These are phyloP conservation scores for Psidium friedrichsthalianum DNA, from an alignment of 345 rosid genomes.

Conservation along the genomic window DNA sequence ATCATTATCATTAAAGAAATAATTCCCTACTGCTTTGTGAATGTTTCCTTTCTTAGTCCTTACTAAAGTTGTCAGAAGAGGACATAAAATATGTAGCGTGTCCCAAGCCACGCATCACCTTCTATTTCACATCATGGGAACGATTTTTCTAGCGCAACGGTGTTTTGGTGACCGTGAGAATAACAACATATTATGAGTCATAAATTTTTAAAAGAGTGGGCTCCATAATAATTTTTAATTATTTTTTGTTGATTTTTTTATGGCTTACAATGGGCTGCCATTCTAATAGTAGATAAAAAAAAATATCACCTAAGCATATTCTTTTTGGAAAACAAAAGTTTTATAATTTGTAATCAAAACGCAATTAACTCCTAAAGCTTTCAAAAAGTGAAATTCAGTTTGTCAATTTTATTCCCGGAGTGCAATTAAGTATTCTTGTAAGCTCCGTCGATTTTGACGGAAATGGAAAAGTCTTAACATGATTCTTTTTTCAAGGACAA, in stretches of 20 bases:
- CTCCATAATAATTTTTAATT: no score
- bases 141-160: no score
- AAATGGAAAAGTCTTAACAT: not conserved
- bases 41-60: not conserved
- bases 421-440: not conserved
- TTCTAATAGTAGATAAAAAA: no score
- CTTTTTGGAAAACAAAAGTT: not conserved
- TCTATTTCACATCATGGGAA: not conserved
- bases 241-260: no score
- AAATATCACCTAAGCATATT: no score
- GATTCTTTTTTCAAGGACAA: not conserved
- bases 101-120: not conserved
- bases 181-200: no score
- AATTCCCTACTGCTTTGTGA: not conserved
- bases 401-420: not conserved
- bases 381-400: not conserved
- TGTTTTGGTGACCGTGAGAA: no score
- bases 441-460: accelerated
- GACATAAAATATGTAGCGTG: not conserved
- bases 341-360: not conserved
- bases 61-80: not conserved
- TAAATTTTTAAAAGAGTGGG: no score
- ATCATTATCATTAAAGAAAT: not conserved
- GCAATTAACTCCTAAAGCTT: not conserved
- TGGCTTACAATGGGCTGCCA: no score